Evolutionary conservation across 2,329 filamentous ascomycete species (phyloP).

Genomic region (Ceratocystiopsis sp.): DNA sequence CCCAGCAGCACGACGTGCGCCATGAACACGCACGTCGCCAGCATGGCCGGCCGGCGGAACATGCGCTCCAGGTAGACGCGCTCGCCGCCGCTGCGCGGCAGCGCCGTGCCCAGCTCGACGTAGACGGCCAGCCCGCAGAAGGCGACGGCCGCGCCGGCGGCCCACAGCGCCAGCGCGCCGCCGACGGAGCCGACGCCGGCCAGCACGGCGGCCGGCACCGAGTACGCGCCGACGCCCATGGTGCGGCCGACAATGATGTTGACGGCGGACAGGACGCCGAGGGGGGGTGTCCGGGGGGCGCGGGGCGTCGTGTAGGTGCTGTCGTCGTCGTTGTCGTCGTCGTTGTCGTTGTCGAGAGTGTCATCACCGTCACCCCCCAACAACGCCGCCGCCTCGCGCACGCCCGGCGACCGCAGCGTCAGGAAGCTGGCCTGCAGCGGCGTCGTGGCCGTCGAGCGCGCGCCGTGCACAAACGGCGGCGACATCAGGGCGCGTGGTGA

Average conservation of each 20-base stretch:
- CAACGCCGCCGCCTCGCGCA: too few species aligned
- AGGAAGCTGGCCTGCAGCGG: slow-evolving; percentile 14
- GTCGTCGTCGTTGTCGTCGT: slow-evolving; percentile 9
- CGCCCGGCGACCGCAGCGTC: slow-evolving; percentile 9
- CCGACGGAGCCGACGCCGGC: slow-evolving; percentile 36
- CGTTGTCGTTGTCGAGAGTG: slow-evolving; percentile 6
- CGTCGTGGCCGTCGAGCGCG: slow-evolving; percentile 15
- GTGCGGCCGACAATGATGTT: slow-evolving; percentile 22
- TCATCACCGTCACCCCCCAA: too few species aligned
- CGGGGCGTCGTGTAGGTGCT: too few species aligned
- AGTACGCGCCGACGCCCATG: slow-evolving; percentile 30
- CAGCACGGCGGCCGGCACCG: slow-evolving; percentile 39
- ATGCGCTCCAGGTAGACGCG: slow-evolving; percentile 37
- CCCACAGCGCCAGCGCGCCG: slow-evolving; percentile 35
- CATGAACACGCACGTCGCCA: slow-evolving; percentile 35
- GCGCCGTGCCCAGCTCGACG: slow-evolving; percentile 25
- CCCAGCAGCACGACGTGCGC: slow-evolving; percentile 31
- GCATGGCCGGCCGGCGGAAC: slow-evolving; percentile 30
- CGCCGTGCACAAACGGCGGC: slow-evolving; percentile 9
- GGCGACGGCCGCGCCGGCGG: slow-evolving; percentile 28
- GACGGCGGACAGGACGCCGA: slow-evolving; percentile 20
- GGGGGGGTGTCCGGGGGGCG: too few species aligned
- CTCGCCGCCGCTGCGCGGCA: slow-evolving; percentile 31
- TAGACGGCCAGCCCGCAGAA: slow-evolving; percentile 28
- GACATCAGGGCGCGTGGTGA: neutral